Base-by-base conservation (phyloP, 1,284 basidiomycete genomes). In the Tilletiopsis washingtonensis region DNA sequence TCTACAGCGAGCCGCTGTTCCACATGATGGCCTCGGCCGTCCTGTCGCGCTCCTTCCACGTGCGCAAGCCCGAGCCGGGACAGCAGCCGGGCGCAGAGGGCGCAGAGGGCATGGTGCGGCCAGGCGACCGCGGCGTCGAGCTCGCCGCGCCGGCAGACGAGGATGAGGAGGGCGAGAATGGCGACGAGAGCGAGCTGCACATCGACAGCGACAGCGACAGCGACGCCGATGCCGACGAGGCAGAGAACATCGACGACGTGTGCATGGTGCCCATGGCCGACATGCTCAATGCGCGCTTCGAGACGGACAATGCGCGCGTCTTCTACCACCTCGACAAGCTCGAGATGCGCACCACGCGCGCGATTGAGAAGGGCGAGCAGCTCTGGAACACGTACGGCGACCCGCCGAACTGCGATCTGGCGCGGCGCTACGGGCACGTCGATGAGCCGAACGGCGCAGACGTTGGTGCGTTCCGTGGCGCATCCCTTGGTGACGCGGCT, bases 261-360 rank as follows among this genome's bases (percentile, higher is more conserved):
- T 84, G 87, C 0, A 94, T 98, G 91, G 86, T 97, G 1, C 93
- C 93, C 0, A 84, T 98, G 79, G 94, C 93, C 1, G 93, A 97
- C 74, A 84, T 97, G 79, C 78, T 76, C 32, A 73, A 73, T 41
- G 69, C 70, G 1, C 56, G 60, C 2, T 67, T 63, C 46, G 65
- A 58, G 15, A 68, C 63, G 19, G 67, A 71, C 50, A 71, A 71
- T 20, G 67, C 88, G 0, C 86, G 85, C 61, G 75, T 93, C 3
- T 91, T 90, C 67, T 83, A 90, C 71, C 86, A 90, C 64, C 78
- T 82, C 32, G 74, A 78, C 5, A 75, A 78, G 20, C 78, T 94
- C 14, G 82, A 81, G 56, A 94, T 96, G 89, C 78, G 85, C 37
- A 78, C 86, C 0, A 93, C 87, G 1, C 83, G 81, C 57, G 71